phyloP scores from a whole-genome alignment of 1,284 basidiomycete genomes.

The Leccinum angustisporum region DNA sequence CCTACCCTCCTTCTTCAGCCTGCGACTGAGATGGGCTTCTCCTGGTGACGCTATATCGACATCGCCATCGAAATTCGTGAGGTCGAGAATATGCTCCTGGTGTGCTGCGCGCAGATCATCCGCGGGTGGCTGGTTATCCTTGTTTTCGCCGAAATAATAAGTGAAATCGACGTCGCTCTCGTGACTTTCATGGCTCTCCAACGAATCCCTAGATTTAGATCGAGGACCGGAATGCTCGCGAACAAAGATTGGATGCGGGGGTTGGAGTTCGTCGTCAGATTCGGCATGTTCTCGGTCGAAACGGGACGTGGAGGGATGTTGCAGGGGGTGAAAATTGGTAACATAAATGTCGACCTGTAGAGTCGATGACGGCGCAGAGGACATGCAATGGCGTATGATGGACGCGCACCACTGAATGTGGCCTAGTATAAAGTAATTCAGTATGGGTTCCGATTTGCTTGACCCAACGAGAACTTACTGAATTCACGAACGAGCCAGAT shows the following conservation, averaged over 20 bases:
- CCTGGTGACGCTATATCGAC: conserved; percentile 63
- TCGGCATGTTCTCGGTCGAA: conserved; percentile 1
- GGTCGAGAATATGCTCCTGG: conserved; percentile 60
- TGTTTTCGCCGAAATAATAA: conserved; percentile 44
- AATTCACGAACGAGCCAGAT: conserved; percentile 86
- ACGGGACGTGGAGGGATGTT: conserved; percentile 1
- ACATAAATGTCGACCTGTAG: conserved; percentile 83
- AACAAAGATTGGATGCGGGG: conserved; percentile 45
- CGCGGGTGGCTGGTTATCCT: conserved; percentile 30
- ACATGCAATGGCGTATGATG: conserved; percentile 65
- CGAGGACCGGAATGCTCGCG: conserved; percentile 11
- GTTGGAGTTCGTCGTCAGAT: conserved; percentile 34
- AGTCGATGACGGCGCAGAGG: conserved; percentile 55
- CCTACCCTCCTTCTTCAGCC: conserved; percentile 69
- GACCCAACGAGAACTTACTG: conserved; percentile 44
- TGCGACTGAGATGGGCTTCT: conserved; percentile 60
- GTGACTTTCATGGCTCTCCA: conserved; percentile 34
- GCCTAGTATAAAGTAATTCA: conserved; percentile 41
- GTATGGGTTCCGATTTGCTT: neutral
- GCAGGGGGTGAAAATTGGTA: conserved; percentile 48
- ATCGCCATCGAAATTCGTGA: conserved; percentile 84
- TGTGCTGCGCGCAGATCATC: conserved; percentile 41
- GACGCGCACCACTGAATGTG: conserved; percentile 84
- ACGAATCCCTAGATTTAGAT: conserved; percentile 31
- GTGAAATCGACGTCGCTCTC: conserved; percentile 47